Base-by-base conservation (phyloP, 2,329 filamentous ascomycete species). In the Ceratocystis albifundus region DNA sequence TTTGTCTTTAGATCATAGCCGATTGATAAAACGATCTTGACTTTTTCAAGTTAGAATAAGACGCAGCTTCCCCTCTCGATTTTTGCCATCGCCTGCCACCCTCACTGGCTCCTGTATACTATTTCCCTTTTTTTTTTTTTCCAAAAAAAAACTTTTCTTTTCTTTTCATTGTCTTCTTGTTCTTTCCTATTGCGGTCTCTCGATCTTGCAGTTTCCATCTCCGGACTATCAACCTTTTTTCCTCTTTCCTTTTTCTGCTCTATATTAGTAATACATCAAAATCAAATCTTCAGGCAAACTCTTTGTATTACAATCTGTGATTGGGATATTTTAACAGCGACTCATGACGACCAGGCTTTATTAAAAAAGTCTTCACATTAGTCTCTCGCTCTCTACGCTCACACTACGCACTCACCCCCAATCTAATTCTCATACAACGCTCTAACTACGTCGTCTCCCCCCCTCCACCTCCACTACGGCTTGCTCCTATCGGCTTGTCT, bases 251-350 rank as follows among this genome's bases (percentile, higher is more conserved):
- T 57, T 57, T 57, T 57, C 30, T 30, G 22, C 48, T 20, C 48
- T 57, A 57, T 15, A 57, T 57, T 57, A 57, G 53, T 57, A 57
- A 57, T 57, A 57, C 25, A 57, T 57, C 53, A 57, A 57, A 57
- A 57, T 17, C 53, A 17, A 30, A 5, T 17, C 25, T 57, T 17
- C 10, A 30, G 28, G 20, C 10, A 5, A 57, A 7, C 30, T 30
- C 53, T 30, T 22, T 22, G 28, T 20, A 57, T 7, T n/a, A 30
- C 53, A 57, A 17, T 8, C n/a, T 2, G 28, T 30, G 22, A 57
- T 57, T 57, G 30, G 28, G 53, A 25, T 57, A 17, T 57, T 15
- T n/a, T 4, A 20, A 30, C 15, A 17, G 53, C 53, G 22, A 30
- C 15, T 32, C 53, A 57, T 57, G 53, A 32, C 22, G 22, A 22